Evolutionary conservation across 1,139 yeast genomes (phyloP), one percentile per base, ranked within the genome.

Genomic region (Pichia sp.): DNA sequence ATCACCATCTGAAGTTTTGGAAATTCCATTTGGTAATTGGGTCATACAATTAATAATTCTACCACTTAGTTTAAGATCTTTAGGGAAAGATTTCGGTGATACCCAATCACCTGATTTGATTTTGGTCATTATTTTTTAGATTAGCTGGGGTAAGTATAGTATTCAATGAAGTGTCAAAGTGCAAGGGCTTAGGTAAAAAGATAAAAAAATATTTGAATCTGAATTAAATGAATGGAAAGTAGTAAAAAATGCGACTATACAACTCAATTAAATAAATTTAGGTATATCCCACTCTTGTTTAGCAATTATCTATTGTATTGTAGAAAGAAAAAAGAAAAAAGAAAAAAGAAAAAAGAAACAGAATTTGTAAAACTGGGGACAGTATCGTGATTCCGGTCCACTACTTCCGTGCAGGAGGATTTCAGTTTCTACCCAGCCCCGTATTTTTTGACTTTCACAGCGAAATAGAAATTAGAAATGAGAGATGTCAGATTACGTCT

Each of bases 41-140:
- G 93, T 80, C 73, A 84, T 78, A 47, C 82, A 88, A 58, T 81
- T 80, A 58, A 87, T 70, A 45, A 87, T 77, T 34, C 95, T 71
- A 0, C 95, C 95, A 6, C 82, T 74, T 30, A 79, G 67, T 14
- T 52, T 48, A 25, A 59, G 42, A 18, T 48, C 50, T 11, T 53
- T 34, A 5, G 54, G 48, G 30, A 54, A 62, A 42, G 60, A 62
- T 1, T 54, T 42, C 5, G 65, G 66, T n/a, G 56, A 53, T 6
- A 57, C 36, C 54, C 58, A 55, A 7, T 46, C 29, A 18, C 31
- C 28, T 14, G 10, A 5, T 10, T 42, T 16, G 14, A n/a, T 16
- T 10, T 36, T 27, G 14, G 42, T 44, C 51, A 47, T 50, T 18
- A 19, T 22, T n/a, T 7, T 19, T 19, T 29, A 29, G 11, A 5